phyloP scores from a whole-genome alignment of 108 stramenopile genomes.

The Skeletonema tropicum region DNA sequence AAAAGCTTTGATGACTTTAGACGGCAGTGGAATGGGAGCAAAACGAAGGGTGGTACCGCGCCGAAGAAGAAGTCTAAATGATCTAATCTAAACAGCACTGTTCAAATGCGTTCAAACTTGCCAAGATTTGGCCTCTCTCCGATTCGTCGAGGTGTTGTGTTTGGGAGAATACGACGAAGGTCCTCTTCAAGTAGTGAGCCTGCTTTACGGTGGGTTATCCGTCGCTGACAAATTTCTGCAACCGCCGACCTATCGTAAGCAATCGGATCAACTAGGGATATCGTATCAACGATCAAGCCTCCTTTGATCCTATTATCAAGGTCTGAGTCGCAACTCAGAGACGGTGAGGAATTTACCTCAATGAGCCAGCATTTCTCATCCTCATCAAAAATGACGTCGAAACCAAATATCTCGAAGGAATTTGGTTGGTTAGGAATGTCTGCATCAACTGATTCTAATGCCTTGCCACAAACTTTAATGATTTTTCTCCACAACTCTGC shows the following conservation, averaged over 20 bases:
- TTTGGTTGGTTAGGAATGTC: conserved; percentile 72
- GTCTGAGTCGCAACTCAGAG: conserved; percentile 49
- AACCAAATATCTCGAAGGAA: conserved; percentile 91
- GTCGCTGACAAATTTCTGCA: conserved; percentile 34
- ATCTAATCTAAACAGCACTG: not conserved
- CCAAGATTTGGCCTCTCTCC: conserved; percentile 46
- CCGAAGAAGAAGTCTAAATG: not conserved
- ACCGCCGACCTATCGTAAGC: conserved; percentile 32
- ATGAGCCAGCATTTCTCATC: conserved; percentile 86
- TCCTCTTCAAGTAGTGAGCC: conserved; percentile 36
- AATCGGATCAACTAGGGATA: conserved; percentile 48
- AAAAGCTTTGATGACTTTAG: not conserved
- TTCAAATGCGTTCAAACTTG: conserved; percentile 9
- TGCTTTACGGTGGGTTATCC: conserved; percentile 43
- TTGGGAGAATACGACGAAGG: conserved; percentile 23
- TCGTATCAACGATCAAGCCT: conserved; percentile 45
- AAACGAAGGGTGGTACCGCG: not conserved
- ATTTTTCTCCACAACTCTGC: conserved; percentile 68
- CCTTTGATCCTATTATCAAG: conserved; percentile 50
- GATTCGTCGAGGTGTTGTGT: conserved; percentile 32
- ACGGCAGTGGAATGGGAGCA: not conserved
- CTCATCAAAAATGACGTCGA: conserved; percentile 82
- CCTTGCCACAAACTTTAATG: conserved; percentile 73
- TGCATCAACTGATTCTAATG: conserved; percentile 67
- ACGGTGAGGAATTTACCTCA: conserved; percentile 89